These are phyloP conservation scores for Diaporthe humulicola DNA, from an alignment of 2,329 filamentous ascomycete genomes.

Conservation along the genomic window DNA sequence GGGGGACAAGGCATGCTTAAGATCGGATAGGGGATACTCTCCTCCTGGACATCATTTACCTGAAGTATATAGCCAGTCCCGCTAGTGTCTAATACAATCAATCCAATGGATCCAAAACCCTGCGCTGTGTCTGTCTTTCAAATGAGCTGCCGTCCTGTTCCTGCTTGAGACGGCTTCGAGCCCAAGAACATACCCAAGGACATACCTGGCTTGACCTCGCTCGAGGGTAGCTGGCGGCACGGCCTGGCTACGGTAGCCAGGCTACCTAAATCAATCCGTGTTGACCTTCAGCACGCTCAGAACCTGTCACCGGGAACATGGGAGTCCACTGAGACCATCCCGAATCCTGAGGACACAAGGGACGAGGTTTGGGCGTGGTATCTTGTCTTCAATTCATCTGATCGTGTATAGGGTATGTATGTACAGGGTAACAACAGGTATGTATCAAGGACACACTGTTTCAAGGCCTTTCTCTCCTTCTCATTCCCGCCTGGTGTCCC, in stretches of 20 bases:
- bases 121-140: background rate
- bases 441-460: constrained; percentile 31
- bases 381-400: constrained; percentile 34
- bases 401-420: constrained; percentile 36
- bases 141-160: background rate
- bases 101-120: background rate
- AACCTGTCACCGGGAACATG: background rate
- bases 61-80: constrained; percentile 30
- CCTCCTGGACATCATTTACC: constrained; percentile 24
- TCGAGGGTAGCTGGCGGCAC: background rate
- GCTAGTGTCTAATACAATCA: constrained; percentile 33
- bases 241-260: too few relatives aligned
- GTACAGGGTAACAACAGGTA: constrained; percentile 34
- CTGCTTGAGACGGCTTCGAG: background rate
- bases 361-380: background rate
- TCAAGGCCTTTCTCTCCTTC: constrained; percentile 1
- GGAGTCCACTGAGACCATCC: background rate
- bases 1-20: background rate
- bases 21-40: background rate
- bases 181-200: background rate
- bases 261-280: too few relatives aligned
- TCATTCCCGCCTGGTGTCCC: constrained; percentile 17
- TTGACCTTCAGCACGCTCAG: too few relatives aligned
- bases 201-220: too few relatives aligned
- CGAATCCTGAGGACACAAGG: background rate